Evolutionary conservation across 345 rosid genomes (phyloP), one percentile per base, ranked within the genome.

Genomic region (Salix koriyanagi): DNA sequence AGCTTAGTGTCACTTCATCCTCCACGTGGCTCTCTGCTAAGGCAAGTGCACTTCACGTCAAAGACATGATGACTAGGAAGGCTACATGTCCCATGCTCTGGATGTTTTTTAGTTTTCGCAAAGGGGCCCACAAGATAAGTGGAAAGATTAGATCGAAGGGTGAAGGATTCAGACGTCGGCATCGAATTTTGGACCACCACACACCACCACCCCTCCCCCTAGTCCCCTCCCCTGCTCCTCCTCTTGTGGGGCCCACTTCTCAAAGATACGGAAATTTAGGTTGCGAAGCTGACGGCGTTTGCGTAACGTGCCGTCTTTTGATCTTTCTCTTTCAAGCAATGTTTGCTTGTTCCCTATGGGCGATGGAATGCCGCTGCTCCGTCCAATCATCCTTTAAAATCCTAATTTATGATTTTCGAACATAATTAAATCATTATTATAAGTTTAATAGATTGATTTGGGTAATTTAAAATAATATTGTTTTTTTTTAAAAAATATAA

Each of bases 101-200:
- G 19, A 4, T n/a, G 67, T 39, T 21, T 70, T 66, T 41, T 37
- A 14, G 9, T 48, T 54, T 42, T 5, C 37, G 30, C 34, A 37
- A 6, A 15, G 79, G 85, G 87, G 4, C 77, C 86, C 84, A 58
- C 71, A 18, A 52, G 34, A 83, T 58, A 69, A 71, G 46, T 60
- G 52, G 36, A 79, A 79, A 69, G 81, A 73, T 87, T 80, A 74
- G 83, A 75, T 83, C 79, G 32, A 67, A 65, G 64, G 46, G 73
- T 58, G 54, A 16, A 79, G 44, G 77, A 79, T 85, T 81, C 85
- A 83, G 87, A 84, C 87, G 89, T 89, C 89, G 76, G 84, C 92
- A 70, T 89, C 88, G 83, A 15, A 66, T 79, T 81, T 54, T 58
- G 91, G 86, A 84, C 84, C 81, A 64, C 74, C 83, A 41, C 72